Evolutionary conservation across 768 basidiomycete genomes (phyloP).

Genomic region (Kwoniella dendrophila): DNA sequence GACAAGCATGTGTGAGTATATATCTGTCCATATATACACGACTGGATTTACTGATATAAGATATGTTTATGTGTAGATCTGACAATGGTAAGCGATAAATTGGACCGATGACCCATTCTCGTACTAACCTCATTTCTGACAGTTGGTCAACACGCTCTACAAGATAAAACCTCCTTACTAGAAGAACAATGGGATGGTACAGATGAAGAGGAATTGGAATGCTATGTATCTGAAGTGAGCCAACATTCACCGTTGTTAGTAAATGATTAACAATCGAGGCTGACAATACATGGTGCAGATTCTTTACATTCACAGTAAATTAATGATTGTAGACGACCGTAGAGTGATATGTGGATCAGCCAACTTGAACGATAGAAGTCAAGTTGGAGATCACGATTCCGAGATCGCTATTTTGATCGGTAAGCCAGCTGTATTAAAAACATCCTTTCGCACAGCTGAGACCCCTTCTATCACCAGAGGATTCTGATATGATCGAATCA

Average conservation of each 20-base stretch:
- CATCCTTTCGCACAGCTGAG: background rate
- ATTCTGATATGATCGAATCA: slow-evolving; percentile 72
- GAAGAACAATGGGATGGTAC: slow-evolving; percentile 84
- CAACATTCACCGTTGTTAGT: too few relatives aligned
- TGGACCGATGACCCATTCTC: background rate
- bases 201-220: slow-evolving; percentile 76
- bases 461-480: slow-evolving; percentile 61
- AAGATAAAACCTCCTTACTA: slow-evolving; percentile 64
- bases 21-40: background rate
- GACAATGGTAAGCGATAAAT: slow-evolving; percentile 41
- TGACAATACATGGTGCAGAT: slow-evolving; percentile 57
- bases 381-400: slow-evolving; percentile 80
- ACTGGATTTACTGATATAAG: background rate
- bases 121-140: slow-evolving; percentile 23
- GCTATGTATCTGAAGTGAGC: slow-evolving; percentile 63
- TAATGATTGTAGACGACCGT: slow-evolving; percentile 93
- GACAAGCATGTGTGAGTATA: slow-evolving; percentile 44
- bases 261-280: slow-evolving; percentile 25
- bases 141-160: slow-evolving; percentile 77
- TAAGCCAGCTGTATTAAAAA: slow-evolving; percentile 3
- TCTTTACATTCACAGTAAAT: slow-evolving; percentile 55
- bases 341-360: slow-evolving; percentile 93
- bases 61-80: slow-evolving; percentile 21
- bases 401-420: slow-evolving; percentile 85
- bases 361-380: slow-evolving; percentile 61